These are phyloP conservation scores for Arabidopsis hybrid DNA, from an alignment of 441 rosid species.

Conservation along the genomic window DNA sequence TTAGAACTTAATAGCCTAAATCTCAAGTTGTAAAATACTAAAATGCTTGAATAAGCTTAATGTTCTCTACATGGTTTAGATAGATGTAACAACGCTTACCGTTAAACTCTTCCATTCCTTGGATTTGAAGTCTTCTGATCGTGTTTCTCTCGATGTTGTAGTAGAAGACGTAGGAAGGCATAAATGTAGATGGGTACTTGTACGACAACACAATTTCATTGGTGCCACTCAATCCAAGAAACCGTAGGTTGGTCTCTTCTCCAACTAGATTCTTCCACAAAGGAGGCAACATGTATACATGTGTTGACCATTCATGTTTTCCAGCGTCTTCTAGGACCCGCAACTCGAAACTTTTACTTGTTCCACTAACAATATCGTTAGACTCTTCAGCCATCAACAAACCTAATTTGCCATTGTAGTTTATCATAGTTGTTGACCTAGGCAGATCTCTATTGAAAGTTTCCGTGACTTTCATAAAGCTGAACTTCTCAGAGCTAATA, in stretches of 20 bases:
- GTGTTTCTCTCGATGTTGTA: not conserved
- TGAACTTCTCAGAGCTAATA: not conserved
- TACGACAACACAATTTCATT: too few relatives aligned
- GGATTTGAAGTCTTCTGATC: not conserved
- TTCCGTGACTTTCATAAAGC: not conserved
- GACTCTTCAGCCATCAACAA: not conserved
- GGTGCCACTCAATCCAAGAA: not conserved
- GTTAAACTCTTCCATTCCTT: not conserved
- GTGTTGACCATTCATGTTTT: not conserved
- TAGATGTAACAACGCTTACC: not conserved
- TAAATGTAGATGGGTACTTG: not conserved
- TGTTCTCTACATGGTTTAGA: not conserved
- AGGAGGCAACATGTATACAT: not conserved
- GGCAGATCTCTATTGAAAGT: not conserved
- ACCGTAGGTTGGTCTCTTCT: not conserved
- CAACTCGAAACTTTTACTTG: not conserved
- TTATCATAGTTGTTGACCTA: not conserved
- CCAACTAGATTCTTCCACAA: not conserved
- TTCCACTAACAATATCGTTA: not conserved
- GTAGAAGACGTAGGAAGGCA: not conserved
- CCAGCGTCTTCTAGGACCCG: not conserved
- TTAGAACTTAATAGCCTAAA: not conserved
- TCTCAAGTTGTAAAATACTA: not conserved
- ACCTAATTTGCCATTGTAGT: conserved; percentile 7
- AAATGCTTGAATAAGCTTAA: not conserved